phyloP scores from a whole-genome alignment of 805 yeast genomes.

The Wickerhamiella occidentalis region DNA sequence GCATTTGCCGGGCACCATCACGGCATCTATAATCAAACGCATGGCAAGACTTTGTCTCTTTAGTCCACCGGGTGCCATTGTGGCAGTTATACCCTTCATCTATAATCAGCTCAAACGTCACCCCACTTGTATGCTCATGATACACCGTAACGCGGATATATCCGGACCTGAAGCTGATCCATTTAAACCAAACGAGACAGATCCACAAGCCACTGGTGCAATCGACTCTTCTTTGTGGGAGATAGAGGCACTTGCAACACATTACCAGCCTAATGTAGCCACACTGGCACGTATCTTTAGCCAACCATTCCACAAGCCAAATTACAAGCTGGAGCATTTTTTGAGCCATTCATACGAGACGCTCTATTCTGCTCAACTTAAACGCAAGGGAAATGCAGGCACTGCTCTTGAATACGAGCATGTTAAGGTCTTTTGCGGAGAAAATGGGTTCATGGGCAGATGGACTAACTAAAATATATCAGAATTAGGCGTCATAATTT shows the following conservation, averaged over 20 bases:
- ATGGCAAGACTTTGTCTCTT: slow-evolving; percentile 61
- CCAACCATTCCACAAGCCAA: slow-evolving; percentile 76
- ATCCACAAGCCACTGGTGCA: slow-evolving; percentile 73
- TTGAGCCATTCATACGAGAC: slow-evolving; percentile 77
- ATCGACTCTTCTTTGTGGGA: slow-evolving; percentile 88
- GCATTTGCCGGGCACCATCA: slow-evolving; percentile 68
- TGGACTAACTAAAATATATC: background rate
- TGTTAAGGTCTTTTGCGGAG: slow-evolving; percentile 18
- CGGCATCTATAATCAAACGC: slow-evolving; percentile 81
- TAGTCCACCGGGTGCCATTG: slow-evolving; percentile 82
- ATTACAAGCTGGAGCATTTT: slow-evolving; percentile 87
- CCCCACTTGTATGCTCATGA: slow-evolving; percentile 83
- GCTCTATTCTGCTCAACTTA: slow-evolving; percentile 43
- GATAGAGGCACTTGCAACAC: slow-evolving; percentile 60
- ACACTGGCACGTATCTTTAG: slow-evolving; percentile 77
- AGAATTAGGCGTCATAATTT: background rate
- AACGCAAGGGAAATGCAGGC: slow-evolving; percentile 25
- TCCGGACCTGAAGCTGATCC: slow-evolving; percentile 45
- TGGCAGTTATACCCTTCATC: slow-evolving; percentile 77
- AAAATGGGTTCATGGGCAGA: slow-evolving; percentile 1
- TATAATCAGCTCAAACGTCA: slow-evolving; percentile 83
- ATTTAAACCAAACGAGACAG: slow-evolving; percentile 46
- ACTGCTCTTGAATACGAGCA: slow-evolving; percentile 57
- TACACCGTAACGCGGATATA: slow-evolving; percentile 38
- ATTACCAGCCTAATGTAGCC: slow-evolving; percentile 92